Percentiles rank a stretch among this genome's conserved stretches.
Conservation (phyloP, 352 stramenopile species). For the Globisporangium parvum region DNA sequence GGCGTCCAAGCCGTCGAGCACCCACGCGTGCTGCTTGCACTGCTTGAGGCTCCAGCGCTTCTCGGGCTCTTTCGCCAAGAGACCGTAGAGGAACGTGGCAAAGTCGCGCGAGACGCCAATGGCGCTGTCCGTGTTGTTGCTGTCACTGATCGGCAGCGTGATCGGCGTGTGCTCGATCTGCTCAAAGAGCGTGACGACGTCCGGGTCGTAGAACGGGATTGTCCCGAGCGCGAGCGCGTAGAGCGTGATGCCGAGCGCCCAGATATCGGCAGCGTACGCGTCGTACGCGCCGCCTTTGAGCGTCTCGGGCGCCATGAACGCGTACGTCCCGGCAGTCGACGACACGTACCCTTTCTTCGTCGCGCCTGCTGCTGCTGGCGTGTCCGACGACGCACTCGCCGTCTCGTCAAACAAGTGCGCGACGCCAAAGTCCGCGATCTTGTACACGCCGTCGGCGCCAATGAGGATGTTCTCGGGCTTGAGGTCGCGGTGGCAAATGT, state of each 20-base stretch:
- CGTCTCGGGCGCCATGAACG: conserved; percentile 81
- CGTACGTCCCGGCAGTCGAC: conserved; percentile 76
- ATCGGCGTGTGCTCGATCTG: conserved; percentile 67
- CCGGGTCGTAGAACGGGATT: conserved; percentile 80
- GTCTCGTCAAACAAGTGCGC: conserved; percentile 73
- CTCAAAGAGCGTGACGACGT: conserved; percentile 81
- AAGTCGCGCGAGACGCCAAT: conserved; percentile 29
- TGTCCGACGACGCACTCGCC: conserved; percentile 12
- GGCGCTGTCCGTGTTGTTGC: conserved; percentile 19
- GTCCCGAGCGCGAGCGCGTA: conserved; percentile 73
- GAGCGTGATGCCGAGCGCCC: conserved; percentile 81
- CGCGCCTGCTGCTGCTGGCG: background rate
- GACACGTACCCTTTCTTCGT: conserved; percentile 71
- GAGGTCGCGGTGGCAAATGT: conserved; percentile 83
- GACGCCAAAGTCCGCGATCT: conserved; percentile 85
- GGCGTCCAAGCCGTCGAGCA: conserved; percentile 47
- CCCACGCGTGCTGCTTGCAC: conserved; percentile 67
- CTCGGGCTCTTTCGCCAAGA: conserved; percentile 71
- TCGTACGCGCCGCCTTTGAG: conserved; percentile 74
- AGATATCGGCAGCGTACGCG: conserved; percentile 81
- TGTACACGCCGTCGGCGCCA: conserved; percentile 54
- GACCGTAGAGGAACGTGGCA: conserved; percentile 38
- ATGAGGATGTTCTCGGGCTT: conserved; percentile 86
- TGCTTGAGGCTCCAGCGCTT: conserved; percentile 61
- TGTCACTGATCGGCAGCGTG: conserved; percentile 21